Percentiles rank a stretch among this genome's conserved stretches.
Evolutionary conservation across 2,329 filamentous ascomycete genomes (phyloP).

Genomic region (Claviceps pazoutovae): DNA sequence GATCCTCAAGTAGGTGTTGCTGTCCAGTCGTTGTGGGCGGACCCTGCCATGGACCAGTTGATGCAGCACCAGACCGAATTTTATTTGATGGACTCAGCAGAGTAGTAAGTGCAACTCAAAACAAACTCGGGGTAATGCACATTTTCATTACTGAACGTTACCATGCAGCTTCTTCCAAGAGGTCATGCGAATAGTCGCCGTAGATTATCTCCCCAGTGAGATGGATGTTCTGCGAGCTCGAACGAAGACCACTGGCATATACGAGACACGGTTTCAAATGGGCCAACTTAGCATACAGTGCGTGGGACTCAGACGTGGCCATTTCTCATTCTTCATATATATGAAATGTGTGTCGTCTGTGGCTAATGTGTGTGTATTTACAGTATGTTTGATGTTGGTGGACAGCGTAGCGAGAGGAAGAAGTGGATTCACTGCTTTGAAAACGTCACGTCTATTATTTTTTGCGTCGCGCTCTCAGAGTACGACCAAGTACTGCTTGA

Average conservation of each 20-base stretch:
- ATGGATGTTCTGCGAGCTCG: conserved; percentile 88
- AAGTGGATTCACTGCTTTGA: conserved; percentile 99
- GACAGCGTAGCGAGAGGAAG: conserved; percentile 92
- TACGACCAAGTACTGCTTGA: conserved; percentile 96
- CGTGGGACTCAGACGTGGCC: conserved; percentile 21
- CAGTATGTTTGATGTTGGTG: conserved; percentile 98
- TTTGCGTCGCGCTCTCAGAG: conserved; percentile 94
- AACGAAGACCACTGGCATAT: conserved; percentile 98
- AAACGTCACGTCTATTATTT: conserved; percentile 98
- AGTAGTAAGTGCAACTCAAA: conserved; percentile 57
- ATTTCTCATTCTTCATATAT: background rate
- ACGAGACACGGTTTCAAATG: conserved; percentile 98
- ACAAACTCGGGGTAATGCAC: background rate
- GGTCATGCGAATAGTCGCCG: conserved; percentile 66
- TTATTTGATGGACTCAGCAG: conserved; percentile 97
- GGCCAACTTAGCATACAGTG: conserved; percentile 97
- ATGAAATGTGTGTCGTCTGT: background rate
- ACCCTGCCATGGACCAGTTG: conserved; percentile 66
- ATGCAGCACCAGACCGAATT: conserved; percentile 96
- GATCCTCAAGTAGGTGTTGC: conserved; percentile 71
- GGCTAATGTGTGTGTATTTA: conserved; percentile 25
- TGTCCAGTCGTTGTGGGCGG: conserved; percentile 78
- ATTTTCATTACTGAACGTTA: background rate
- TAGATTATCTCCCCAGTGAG: conserved; percentile 83
- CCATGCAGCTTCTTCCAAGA: conserved; percentile 80